A percentile compares a stretch with the other conserved stretches of the same genome.
Evolutionary conservation across 805 yeast genomes (phyloP).

Genomic region (Saturnispora gosingensis): DNA sequence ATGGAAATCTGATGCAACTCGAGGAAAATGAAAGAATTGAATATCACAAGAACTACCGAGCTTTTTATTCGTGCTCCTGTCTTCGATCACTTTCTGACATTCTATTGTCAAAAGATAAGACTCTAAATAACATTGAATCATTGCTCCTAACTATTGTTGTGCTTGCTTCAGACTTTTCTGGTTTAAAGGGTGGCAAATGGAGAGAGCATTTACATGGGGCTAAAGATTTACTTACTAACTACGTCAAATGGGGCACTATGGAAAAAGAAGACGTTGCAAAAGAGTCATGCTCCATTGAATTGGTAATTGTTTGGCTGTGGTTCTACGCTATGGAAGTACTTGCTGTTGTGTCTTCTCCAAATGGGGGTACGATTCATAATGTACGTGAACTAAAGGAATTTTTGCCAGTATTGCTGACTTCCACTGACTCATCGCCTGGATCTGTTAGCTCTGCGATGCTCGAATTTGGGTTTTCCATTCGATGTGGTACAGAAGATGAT

Average conservation of each 20-base stretch:
- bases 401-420: slow-evolving; percentile 22
- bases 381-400: slow-evolving; percentile 39
- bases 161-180: slow-evolving; percentile 56
- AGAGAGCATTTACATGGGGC: slow-evolving; percentile 62
- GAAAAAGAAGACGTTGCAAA: neutral
- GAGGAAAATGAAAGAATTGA: slow-evolving; percentile 17
- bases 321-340: slow-evolving; percentile 52
- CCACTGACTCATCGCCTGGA: slow-evolving; percentile 16
- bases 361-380: slow-evolving; percentile 51
- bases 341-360: slow-evolving; percentile 48
- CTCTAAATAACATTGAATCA: slow-evolving; percentile 54
- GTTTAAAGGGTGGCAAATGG: slow-evolving; percentile 53
- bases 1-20: neutral
- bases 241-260: slow-evolving; percentile 15
- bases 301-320: slow-evolving; percentile 40
- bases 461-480: slow-evolving; percentile 24
- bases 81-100: slow-evolving; percentile 48
- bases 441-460: slow-evolving; percentile 12
- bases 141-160: slow-evolving; percentile 59
- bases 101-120: slow-evolving; percentile 33
- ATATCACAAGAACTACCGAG: slow-evolving; percentile 49
- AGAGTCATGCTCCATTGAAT: slow-evolving; percentile 26
- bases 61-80: slow-evolving; percentile 58
- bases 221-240: slow-evolving; percentile 49
- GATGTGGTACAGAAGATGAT: slow-evolving; percentile 17